A percentile compares a stretch with the other conserved stretches of the same genome.
Evolutionary conservation across 2,329 filamentous ascomycete species (phyloP).

Genomic region (Penicillium italicum): DNA sequence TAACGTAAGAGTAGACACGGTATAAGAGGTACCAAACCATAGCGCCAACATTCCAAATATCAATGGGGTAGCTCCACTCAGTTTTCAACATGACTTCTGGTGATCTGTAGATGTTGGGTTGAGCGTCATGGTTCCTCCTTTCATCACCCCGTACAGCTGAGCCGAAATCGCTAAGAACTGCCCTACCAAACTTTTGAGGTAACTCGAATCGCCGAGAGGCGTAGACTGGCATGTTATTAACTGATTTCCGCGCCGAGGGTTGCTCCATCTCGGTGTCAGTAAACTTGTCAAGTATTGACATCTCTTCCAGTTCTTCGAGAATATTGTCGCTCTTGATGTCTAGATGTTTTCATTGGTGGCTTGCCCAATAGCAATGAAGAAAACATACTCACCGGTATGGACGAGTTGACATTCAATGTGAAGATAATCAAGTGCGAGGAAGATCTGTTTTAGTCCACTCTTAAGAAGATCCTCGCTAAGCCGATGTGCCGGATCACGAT

Average conservation of each 20-base stretch:
- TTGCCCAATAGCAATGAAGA: background rate
- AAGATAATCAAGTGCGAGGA: constrained; percentile 12
- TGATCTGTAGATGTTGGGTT: constrained; percentile 37
- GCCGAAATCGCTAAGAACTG: constrained; percentile 40
- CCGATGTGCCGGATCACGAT: background rate
- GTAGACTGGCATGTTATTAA: background rate
- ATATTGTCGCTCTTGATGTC: background rate
- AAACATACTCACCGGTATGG: background rate
- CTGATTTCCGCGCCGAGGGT: background rate
- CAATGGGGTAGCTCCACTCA: constrained; percentile 47
- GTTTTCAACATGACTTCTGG: constrained; percentile 47
- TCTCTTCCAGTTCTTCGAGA: background rate
- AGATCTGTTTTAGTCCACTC: constrained; percentile 7
- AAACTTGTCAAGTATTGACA: background rate
- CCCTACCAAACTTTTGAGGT: background rate
- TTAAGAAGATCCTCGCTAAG: constrained; percentile 4
- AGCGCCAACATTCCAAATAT: constrained; percentile 51
- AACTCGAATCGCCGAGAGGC: background rate
- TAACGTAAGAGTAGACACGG: background rate
- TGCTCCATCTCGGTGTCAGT: background rate
- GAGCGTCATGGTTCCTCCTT: constrained; percentile 43
- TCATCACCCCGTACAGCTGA: constrained; percentile 37
- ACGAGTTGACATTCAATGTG: constrained; percentile 12
- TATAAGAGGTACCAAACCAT: constrained; percentile 40
- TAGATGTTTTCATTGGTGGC: background rate